Evolutionary conservation across 805 yeast species (phyloP).

Genomic region (Cephaloascus fragrans): DNA sequence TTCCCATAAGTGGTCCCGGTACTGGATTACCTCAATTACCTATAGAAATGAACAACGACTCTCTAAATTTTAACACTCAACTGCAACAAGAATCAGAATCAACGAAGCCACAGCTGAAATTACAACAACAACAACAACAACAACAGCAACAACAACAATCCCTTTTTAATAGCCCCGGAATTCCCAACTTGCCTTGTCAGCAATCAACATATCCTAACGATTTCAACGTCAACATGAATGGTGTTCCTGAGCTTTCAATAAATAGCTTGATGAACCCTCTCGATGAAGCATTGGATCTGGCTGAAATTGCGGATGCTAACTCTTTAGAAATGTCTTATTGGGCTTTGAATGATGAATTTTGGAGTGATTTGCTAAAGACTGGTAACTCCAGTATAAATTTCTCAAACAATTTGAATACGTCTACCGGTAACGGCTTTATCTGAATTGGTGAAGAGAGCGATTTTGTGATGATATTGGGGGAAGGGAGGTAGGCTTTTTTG

Average conservation of each 20-base stretch:
- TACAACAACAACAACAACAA: background rate
- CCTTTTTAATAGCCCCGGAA: background rate
- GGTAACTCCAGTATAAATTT: constrained; percentile 24
- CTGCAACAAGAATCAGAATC: background rate
- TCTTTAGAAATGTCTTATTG: constrained; percentile 38
- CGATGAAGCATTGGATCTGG: background rate
- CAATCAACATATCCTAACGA: constrained; percentile 1
- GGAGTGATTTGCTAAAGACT: constrained; percentile 46
- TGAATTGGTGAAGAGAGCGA: no score
- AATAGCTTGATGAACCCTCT: background rate
- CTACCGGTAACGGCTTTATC: background rate
- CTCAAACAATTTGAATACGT: constrained; percentile 8
- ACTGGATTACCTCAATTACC: no score
- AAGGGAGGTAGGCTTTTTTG: no score
- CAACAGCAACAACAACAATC: background rate
- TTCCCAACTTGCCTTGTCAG: background rate
- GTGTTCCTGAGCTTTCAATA: background rate
- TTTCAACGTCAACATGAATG: background rate
- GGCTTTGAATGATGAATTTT: constrained; percentile 60
- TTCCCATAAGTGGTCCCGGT: no score
- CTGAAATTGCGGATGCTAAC: constrained; percentile 17
- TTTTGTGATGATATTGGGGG: no score
- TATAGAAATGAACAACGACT: background rate
- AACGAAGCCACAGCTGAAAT: no score
- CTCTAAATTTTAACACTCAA: no score